Conservation (phyloP, 2,329 filamentous ascomycete genomes). For the Fusarium musae region DNA sequence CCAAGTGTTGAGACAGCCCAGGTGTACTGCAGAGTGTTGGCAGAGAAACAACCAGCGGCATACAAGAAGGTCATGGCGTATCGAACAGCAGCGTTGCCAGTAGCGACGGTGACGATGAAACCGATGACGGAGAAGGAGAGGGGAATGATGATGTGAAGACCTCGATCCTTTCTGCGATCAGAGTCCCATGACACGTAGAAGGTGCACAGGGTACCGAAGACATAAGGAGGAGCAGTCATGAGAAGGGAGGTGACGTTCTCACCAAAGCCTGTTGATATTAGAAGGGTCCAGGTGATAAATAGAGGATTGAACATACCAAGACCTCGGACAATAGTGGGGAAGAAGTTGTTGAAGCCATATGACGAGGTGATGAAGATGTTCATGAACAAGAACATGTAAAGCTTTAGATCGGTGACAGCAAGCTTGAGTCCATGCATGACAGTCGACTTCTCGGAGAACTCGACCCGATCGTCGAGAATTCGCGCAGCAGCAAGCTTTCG, state of each 20-base stretch:
- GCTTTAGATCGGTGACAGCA: conserved; percentile 33
- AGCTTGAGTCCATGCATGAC: conserved; percentile 35
- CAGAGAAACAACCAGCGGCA: conserved; percentile 37
- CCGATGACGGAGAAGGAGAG: conserved; percentile 64
- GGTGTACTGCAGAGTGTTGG: conserved; percentile 50
- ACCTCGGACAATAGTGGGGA: conserved; percentile 64
- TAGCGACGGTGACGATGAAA: conserved; percentile 69
- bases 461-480: conserved; percentile 29
- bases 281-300: fast-evolving
- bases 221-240: conserved; percentile 67
- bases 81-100: conserved; percentile 49
- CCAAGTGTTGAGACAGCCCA: conserved; percentile 50
- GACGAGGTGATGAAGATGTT: conserved; percentile 41
- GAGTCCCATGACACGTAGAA: conserved; percentile 70
- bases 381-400: conserved; percentile 37
- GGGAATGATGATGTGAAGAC: conserved; percentile 67
- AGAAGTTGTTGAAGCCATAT: conserved; percentile 51
- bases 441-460: conserved; percentile 24
- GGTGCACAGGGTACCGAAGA: conserved; percentile 64
- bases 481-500: conserved; percentile 26
- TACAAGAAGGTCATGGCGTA: conserved; percentile 43
- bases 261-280: conserved; percentile 52
- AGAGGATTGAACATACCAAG: conserved; percentile 51
- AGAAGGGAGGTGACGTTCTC: conserved; percentile 62
- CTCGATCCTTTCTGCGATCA: conserved; percentile 70